phyloP scores from a whole-genome alignment of 257 asterid species.

The Primulina huaijiensis region DNA sequence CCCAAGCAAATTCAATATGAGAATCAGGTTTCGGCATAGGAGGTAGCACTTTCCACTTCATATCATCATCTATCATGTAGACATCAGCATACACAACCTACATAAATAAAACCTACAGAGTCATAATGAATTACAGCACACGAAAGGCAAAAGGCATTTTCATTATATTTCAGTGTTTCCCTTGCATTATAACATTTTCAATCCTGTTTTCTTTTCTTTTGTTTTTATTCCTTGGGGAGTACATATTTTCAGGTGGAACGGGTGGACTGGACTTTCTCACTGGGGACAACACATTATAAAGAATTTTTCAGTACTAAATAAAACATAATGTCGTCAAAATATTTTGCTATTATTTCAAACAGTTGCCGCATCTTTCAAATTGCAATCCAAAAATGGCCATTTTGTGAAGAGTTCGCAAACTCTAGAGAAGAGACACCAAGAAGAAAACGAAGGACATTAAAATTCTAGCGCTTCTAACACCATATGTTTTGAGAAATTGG shows the following conservation, averaged over 20 bases:
- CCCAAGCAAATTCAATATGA: conserved; percentile 95
- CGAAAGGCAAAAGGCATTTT: conserved; percentile 1
- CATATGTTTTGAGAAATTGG: not conserved
- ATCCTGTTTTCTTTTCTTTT: not conserved
- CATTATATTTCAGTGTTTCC: not conserved
- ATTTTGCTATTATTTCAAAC: not conserved
- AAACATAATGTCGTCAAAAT: too few relatives aligned
- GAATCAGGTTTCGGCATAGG: conserved; percentile 96
- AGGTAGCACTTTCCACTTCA: conserved; percentile 83
- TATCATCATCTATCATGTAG: conserved; percentile 80
- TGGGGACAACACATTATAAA: not conserved
- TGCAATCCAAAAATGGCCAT: too few relatives aligned
- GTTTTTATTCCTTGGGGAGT: not conserved
- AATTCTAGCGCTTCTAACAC: not conserved
- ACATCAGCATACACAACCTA: conserved; percentile 87
- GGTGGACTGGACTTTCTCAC: not conserved
- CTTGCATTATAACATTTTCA: not conserved
- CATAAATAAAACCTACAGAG: conserved; percentile 20
- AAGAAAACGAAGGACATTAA: not conserved
- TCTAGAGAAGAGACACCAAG: not conserved
- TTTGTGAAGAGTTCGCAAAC: too few relatives aligned
- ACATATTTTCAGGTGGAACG: not conserved
- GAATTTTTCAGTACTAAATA: too few relatives aligned
- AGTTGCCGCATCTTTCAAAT: too few relatives aligned
- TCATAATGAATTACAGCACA: conserved; percentile 18